Evolutionary conservation across 2,329 filamentous ascomycete species (phyloP).

Genomic region (Cytospora piceicola): DNA sequence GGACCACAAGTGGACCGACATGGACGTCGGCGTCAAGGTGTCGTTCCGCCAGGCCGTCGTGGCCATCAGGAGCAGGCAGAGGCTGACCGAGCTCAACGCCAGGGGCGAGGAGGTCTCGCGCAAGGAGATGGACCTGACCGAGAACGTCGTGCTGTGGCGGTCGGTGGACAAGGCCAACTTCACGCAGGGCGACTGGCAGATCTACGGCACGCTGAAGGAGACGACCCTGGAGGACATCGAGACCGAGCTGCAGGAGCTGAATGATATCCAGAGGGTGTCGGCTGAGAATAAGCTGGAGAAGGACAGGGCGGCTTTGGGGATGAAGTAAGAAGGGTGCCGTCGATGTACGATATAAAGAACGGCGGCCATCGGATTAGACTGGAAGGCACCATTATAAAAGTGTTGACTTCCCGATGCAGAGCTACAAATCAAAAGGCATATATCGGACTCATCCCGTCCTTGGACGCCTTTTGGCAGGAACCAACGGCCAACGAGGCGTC

Average conservation of each 20-base stretch:
- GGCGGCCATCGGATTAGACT: neutral
- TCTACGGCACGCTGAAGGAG: constrained; percentile 66
- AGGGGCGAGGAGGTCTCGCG: constrained; percentile 46
- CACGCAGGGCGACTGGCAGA: constrained; percentile 58
- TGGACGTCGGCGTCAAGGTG: constrained; percentile 36
- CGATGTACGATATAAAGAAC: constrained; percentile 4
- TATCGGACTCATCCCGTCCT: neutral
- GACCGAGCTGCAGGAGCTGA: constrained; percentile 42
- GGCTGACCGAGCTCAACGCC: constrained; percentile 48
- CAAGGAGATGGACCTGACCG: constrained; percentile 58
- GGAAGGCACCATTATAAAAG: neutral
- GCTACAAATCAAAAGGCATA: neutral
- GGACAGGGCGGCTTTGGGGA: constrained; percentile 26
- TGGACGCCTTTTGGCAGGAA: neutral
- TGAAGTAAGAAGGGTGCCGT: constrained; percentile 7
- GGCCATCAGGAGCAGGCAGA: constrained; percentile 60
- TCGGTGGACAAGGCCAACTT: constrained; percentile 51
- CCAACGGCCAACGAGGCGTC: neutral
- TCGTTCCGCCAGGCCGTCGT: constrained; percentile 65
- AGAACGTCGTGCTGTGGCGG: constrained; percentile 67
- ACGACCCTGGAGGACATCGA: constrained; percentile 51
- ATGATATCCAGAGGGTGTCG: constrained; percentile 30
- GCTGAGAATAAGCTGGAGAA: constrained; percentile 41
- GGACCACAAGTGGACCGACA: constrained; percentile 50
- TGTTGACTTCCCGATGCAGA: neutral